These are phyloP conservation scores for Lojkania enalia DNA, from an alignment of 2,329 filamentous ascomycete genomes.

Conservation along the genomic window DNA sequence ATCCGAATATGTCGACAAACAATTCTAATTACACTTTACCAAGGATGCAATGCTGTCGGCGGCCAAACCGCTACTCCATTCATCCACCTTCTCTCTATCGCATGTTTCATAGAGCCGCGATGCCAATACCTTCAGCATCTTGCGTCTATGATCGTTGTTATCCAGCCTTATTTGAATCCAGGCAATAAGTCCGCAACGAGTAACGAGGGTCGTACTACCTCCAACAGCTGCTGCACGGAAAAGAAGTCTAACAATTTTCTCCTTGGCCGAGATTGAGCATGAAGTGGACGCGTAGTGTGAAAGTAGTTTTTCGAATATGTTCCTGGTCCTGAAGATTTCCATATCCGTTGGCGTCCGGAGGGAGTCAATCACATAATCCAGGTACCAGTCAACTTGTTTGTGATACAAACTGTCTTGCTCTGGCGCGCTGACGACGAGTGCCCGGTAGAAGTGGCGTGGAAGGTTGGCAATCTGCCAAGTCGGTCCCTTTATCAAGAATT, in stretches of 20 bases:
- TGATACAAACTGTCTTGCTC: constrained; percentile 72
- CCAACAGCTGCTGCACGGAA: constrained; percentile 70
- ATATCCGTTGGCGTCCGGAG: constrained; percentile 64
- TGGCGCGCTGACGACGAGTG: constrained; percentile 73
- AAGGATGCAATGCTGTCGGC: constrained; percentile 16
- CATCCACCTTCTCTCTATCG: constrained; percentile 65
- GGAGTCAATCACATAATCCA: constrained; percentile 70
- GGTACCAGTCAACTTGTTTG: constrained; percentile 73
- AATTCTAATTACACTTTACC: too few relatives aligned
- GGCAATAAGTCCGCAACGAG: constrained; percentile 71
- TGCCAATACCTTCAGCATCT: constrained; percentile 59
- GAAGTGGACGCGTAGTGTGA: constrained; percentile 70
- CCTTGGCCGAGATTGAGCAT: constrained; percentile 61
- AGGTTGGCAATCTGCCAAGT: constrained; percentile 67
- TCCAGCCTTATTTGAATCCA: constrained; percentile 71
- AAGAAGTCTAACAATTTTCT: constrained; percentile 64
- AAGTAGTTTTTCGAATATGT: constrained; percentile 75
- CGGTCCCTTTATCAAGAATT: constrained; percentile 77
- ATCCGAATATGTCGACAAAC: too few relatives aligned
- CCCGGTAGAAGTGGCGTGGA: constrained; percentile 65
- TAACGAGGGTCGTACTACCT: constrained; percentile 79
- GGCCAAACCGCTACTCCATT: constrained; percentile 62
- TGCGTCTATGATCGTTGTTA: constrained; percentile 52
- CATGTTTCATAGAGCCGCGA: constrained; percentile 65
- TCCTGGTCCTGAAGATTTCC: constrained; percentile 60